A percentile compares a stretch with the other conserved stretches of the same genome.
These are phyloP conservation scores for Cercophora newfieldiana DNA, from an alignment of 495 filamentous ascomycete genomes.

Conservation along the genomic window DNA sequence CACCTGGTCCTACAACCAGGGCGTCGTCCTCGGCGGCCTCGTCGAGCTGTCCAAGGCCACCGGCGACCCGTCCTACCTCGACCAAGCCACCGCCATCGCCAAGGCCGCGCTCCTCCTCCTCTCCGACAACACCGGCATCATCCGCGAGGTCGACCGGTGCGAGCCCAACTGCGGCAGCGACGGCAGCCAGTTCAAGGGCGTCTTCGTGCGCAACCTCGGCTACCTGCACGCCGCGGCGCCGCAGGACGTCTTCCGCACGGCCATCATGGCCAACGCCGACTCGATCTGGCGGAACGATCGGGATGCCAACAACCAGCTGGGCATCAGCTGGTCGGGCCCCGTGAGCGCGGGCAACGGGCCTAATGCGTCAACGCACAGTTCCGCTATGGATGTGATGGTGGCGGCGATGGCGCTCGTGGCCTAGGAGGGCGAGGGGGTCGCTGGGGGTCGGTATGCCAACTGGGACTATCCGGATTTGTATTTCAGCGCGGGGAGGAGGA, in stretches of 20 bases:
- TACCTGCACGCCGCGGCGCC: slow-evolving; percentile 56
- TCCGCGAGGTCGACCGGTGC: slow-evolving; percentile 58
- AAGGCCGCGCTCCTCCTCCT: slow-evolving; percentile 59
- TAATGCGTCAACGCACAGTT: slow-evolving; percentile 58
- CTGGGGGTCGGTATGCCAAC: not conserved
- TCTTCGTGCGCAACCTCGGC: slow-evolving; percentile 71
- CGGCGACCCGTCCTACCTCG: slow-evolving; percentile 53
- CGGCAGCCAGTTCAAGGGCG: slow-evolving; percentile 74
- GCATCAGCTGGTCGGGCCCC: slow-evolving; percentile 61
- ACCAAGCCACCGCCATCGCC: slow-evolving; percentile 63
- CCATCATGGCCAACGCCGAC: slow-evolving; percentile 62
- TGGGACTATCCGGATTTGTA: not conserved
- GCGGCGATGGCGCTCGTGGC: slow-evolving; percentile 54
- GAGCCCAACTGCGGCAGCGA: slow-evolving; percentile 64
- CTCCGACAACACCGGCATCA: slow-evolving; percentile 57
- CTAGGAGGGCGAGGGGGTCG: not conserved
- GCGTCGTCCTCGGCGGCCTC: slow-evolving; percentile 71
- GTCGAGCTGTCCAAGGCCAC: slow-evolving; percentile 63
- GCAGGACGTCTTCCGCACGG: slow-evolving; percentile 49
- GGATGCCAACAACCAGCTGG: slow-evolving; percentile 49
- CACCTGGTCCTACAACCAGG: slow-evolving; percentile 80
- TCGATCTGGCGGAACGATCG: slow-evolving; percentile 67
- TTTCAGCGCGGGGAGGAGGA: not conserved
- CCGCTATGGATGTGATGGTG: slow-evolving; percentile 68
- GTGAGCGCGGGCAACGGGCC: slow-evolving; percentile 47